Base-by-base conservation (phyloP, 352 stramenopile genomes). In the Phytopythium montanum region DNA sequence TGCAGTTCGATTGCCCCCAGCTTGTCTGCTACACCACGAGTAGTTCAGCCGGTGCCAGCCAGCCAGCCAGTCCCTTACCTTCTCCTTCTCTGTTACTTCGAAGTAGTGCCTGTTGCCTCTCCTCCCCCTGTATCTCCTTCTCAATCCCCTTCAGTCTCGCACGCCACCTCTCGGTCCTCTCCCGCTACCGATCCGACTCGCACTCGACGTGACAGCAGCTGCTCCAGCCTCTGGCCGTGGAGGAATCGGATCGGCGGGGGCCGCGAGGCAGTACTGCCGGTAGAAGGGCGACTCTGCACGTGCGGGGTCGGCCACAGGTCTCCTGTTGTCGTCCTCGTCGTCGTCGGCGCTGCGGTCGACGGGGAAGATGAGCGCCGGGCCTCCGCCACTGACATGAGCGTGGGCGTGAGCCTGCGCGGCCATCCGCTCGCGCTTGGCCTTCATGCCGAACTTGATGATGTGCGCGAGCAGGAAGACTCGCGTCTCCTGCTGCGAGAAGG, bases 401-500 rank as follows among this genome's bases (percentile, higher is more conserved):
- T n/a, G n/a, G n/a, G n/a, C 23, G 31, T 46, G 21, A 3, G n/a
- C 42, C 1, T 14, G 2, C 21, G 36, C 42, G 8, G 19, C 18
- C 6, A 56, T 18, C 14, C 59, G 62, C 28, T 56, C 49, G 23
- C 34, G 46, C 34, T 74, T 74, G 18, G 66, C 53, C 31, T 36
- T n/a, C 50, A 44, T 36, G 50, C 52, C 52, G 29, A 71, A 56
- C 54, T 76, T 76, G 36, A 62, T 69, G 21, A 79, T 62, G 28
- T 79, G 70, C 34, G 68, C 70, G 38, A 72, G 36, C 36, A 79
- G 54, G 18, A 79, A 63, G 19, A 73, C 41, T 25, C 66, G 69
- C 34, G 68, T 61, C 60, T 79, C 70, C 26, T 76, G 52, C 13
- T 56, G 39, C 28, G 70, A 79, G 38, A 79, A 68, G 19, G 61